Evolutionary conservation across 1,284 basidiomycete genomes (phyloP).

Genomic region (Paramarasmius palmivorus): DNA sequence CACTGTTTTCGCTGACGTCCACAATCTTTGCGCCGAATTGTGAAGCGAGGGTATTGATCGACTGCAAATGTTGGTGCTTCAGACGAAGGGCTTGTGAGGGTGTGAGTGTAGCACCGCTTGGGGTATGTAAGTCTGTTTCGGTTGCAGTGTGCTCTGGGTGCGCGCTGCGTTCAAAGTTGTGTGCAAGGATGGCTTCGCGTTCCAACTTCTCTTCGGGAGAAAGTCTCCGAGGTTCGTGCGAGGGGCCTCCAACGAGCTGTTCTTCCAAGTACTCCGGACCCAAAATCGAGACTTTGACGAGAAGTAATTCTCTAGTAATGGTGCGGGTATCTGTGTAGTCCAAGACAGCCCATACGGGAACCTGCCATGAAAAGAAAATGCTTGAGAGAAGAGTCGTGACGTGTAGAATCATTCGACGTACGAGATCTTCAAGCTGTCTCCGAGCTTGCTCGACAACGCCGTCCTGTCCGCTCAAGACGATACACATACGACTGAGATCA

Average conservation of each 20-base stretch:
- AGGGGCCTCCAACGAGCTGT: constrained; percentile 81
- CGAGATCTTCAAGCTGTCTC: constrained; percentile 91
- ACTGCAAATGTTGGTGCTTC: constrained; percentile 89
- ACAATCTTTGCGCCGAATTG: constrained; percentile 96
- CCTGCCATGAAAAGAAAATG: constrained; percentile 46
- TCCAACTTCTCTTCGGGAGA: constrained; percentile 50
- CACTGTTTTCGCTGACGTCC: constrained; percentile 91
- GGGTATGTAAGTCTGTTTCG: constrained; percentile 14
- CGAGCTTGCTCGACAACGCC: constrained; percentile 97
- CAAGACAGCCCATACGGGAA: constrained; percentile 96
- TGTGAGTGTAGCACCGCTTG: constrained; percentile 50
- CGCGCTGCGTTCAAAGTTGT: constrained; percentile 70
- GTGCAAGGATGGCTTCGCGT: constrained; percentile 69
- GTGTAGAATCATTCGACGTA: constrained; percentile 39
- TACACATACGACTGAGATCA: constrained; percentile 97
- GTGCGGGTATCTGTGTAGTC: constrained; percentile 93
- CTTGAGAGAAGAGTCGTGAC: constrained; percentile 3
- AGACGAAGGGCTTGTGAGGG: constrained; percentile 84
- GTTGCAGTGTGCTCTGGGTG: constrained; percentile 35
- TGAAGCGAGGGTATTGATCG: constrained; percentile 80
- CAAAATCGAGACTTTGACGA: constrained; percentile 93
- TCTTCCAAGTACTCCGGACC: constrained; percentile 97
- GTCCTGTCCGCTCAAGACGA: constrained; percentile 95
- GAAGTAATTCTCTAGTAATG: constrained; percentile 85
- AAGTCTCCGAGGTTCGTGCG: constrained; percentile 64